phyloP scores from a whole-genome alignment of 371 early-diverging fungal genomes.

The Homolaphlyctis polyrhiza region DNA sequence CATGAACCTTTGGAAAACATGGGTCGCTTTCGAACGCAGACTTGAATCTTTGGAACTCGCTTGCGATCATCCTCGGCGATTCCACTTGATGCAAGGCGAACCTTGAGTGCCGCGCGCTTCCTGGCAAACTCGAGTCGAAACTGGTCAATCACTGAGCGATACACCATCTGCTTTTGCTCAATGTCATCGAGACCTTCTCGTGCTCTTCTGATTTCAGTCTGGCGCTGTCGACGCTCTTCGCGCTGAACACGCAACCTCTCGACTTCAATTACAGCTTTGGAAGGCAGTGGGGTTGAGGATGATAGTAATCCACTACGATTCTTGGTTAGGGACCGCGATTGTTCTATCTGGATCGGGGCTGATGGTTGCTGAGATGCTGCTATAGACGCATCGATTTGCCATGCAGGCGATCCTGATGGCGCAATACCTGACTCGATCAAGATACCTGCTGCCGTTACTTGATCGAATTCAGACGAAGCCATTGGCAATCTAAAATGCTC shows the following conservation, averaged over 20 bases:
- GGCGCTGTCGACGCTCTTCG: conserved; percentile 15
- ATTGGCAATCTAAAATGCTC: too few species aligned
- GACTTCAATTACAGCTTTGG: conserved; percentile 22
- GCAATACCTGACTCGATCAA: too few species aligned
- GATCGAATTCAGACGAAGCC: too few species aligned
- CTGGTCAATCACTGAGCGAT: conserved; percentile 12
- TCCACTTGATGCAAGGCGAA: neutral
- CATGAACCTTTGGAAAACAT: conserved; percentile 16
- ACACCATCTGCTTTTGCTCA: conserved; percentile 9
- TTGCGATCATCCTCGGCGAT: neutral
- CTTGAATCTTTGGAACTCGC: conserved; percentile 8
- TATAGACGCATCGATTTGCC: too few species aligned
- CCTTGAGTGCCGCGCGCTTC: neutral
- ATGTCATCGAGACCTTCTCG: conserved; percentile 6
- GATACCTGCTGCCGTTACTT: too few species aligned
- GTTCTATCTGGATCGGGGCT: too few species aligned
- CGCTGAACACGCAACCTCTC: conserved; percentile 14
- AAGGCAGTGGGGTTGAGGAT: conserved; percentile 8
- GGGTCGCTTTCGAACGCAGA: conserved; percentile 25
- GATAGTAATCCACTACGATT: too few species aligned
- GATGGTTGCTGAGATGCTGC: too few species aligned
- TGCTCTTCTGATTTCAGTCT: conserved; percentile 7
- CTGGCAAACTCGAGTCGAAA: conserved; percentile 9
- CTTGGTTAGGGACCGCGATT: too few species aligned
- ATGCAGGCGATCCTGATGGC: too few species aligned